These are phyloP conservation scores for Malbranchea zuffiana DNA, from an alignment of 2,329 filamentous ascomycete genomes.

Conservation along the genomic window DNA sequence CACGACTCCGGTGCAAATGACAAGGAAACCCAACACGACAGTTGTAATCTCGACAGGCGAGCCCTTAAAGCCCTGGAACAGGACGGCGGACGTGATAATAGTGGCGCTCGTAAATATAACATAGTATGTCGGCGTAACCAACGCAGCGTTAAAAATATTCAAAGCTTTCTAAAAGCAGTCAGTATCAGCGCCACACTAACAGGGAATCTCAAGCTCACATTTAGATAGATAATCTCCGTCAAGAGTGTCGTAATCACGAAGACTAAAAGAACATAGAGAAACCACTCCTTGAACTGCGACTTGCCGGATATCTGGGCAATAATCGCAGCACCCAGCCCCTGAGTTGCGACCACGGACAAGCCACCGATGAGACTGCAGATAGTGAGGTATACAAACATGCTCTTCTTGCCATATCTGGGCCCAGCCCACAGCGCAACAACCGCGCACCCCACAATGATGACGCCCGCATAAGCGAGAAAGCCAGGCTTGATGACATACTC, in stretches of 20 bases:
- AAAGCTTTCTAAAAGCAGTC: conserved; percentile 69
- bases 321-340: conserved; percentile 84
- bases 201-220: conserved; percentile 51
- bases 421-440: conserved; percentile 70
- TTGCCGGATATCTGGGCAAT: conserved; percentile 72
- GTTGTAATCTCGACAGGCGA: conserved; percentile 69
- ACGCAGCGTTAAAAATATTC: conserved; percentile 89
- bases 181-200: not conserved
- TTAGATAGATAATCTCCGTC: conserved; percentile 90
- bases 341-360: conserved; percentile 86
- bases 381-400: conserved; percentile 93
- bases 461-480: conserved; percentile 73
- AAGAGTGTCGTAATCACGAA: conserved; percentile 84
- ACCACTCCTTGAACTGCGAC: conserved; percentile 94
- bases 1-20: conserved; percentile 87
- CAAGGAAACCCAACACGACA: conserved; percentile 84
- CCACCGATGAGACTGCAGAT: conserved; percentile 94
- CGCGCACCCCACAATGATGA: conserved; percentile 62
- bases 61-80: conserved; percentile 91
- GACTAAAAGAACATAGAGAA: conserved; percentile 79
- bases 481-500: conserved; percentile 73
- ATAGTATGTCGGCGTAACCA: conserved; percentile 97
- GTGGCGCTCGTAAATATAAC: conserved; percentile 96
- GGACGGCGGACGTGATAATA: conserved; percentile 81
- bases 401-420: conserved; percentile 86